Evolutionary conservation across 345 rosid genomes (phyloP).

Genomic region (Rubroshorea leprosula): DNA sequence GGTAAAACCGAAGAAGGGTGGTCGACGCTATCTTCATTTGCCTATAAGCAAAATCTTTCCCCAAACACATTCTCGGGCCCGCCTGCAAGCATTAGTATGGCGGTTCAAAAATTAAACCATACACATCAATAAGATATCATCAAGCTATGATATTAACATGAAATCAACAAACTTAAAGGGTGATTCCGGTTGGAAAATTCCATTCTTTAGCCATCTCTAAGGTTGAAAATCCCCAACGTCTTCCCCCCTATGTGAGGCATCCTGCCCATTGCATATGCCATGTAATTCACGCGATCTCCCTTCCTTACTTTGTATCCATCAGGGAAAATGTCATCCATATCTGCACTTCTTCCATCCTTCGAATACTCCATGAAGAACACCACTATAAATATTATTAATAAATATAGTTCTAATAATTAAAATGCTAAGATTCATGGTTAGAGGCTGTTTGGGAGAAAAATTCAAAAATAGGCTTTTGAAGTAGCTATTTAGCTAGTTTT

Average conservation of each 20-base stretch:
- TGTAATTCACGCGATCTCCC: slow-evolving; percentile 52
- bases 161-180: slow-evolving; percentile 65
- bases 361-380: not conserved
- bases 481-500: too few relatives aligned
- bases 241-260: slow-evolving; percentile 74
- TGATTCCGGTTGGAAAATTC: slow-evolving; percentile 56
- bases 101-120: not conserved
- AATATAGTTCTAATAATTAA: too few relatives aligned
- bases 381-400: too few relatives aligned
- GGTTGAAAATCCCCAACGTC: slow-evolving; percentile 63
- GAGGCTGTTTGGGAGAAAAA: too few relatives aligned
- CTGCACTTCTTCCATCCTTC: slow-evolving; percentile 60
- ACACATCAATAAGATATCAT: not conserved
- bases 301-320: slow-evolving; percentile 56
- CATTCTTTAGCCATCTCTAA: slow-evolving; percentile 69
- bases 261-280: slow-evolving; percentile 78
- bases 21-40: slow-evolving; percentile 73
- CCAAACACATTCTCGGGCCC: slow-evolving; percentile 74
- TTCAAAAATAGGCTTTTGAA: too few relatives aligned
- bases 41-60: slow-evolving; percentile 64
- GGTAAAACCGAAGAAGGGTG: slow-evolving; percentile 53
- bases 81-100: slow-evolving; percentile 34
- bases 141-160: slow-evolving; percentile 29
- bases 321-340: slow-evolving; percentile 60
- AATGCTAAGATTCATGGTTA: too few relatives aligned